A percentile compares a stretch with the other conserved stretches of the same genome.
Evolutionary conservation across 495 filamentous ascomycete genomes (phyloP).

Genomic region (Cercophora sp.): DNA sequence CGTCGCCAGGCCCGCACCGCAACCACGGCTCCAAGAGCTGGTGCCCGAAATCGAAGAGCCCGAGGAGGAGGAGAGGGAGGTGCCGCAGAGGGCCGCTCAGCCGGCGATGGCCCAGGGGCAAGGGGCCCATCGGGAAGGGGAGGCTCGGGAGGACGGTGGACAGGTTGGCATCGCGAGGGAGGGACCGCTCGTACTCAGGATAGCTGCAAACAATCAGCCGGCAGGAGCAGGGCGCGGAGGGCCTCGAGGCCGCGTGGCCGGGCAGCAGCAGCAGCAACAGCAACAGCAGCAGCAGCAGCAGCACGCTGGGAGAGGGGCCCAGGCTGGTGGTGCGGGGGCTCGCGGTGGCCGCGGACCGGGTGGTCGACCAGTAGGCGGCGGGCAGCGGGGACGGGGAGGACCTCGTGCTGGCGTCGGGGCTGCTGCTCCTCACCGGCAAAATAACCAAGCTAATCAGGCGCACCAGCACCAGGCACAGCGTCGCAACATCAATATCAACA

Average conservation of each 20-base stretch:
- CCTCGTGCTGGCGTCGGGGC: no score
- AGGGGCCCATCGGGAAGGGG: neutral
- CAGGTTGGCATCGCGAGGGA: slow-evolving; percentile 44
- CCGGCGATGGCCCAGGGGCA: neutral
- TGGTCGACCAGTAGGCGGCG: slow-evolving; percentile 13
- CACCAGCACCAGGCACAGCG: slow-evolving; percentile 16
- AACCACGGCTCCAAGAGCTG: slow-evolving; percentile 15
- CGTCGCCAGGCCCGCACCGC: no score
- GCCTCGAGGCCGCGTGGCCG: slow-evolving; percentile 25
- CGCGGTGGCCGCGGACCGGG: slow-evolving; percentile 8
- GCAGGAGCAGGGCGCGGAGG: slow-evolving; percentile 22
- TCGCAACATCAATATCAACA: slow-evolving; percentile 20
- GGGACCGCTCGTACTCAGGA: slow-evolving; percentile 52
- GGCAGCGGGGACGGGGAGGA: slow-evolving; percentile 16
- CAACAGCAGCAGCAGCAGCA: neutral
- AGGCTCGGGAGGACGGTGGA: slow-evolving; percentile 10
- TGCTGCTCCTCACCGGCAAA: slow-evolving; percentile 25
- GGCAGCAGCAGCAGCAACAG: slow-evolving; percentile 22
- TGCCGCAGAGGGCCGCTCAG: slow-evolving; percentile 2
- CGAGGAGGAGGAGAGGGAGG: slow-evolving; percentile 21
- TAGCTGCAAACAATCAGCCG: slow-evolving; percentile 38
- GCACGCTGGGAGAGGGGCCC: no score
- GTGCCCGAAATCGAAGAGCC: slow-evolving; percentile 25
- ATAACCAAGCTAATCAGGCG: slow-evolving; percentile 25
- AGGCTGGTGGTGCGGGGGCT: slow-evolving; percentile 6